Conservation (phyloP, 768 basidiomycete genomes). For the Mycena epipterygia region DNA sequence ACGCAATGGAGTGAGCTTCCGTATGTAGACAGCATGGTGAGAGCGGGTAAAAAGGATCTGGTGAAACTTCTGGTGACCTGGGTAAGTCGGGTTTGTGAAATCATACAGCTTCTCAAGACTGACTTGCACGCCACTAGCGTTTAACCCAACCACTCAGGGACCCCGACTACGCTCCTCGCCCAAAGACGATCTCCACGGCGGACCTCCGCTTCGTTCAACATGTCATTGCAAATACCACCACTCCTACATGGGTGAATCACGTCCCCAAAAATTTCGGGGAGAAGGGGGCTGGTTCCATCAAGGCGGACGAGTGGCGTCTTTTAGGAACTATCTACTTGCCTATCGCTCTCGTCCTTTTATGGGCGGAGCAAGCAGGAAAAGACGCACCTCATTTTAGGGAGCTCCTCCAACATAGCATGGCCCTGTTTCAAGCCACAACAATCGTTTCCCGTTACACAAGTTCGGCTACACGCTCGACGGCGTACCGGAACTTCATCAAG, state of each 20-base stretch:
- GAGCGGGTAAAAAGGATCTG: neutral
- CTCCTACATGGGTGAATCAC: slow-evolving; percentile 43
- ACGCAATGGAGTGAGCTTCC: neutral
- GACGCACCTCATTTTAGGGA: neutral
- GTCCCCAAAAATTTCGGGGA: slow-evolving; percentile 48
- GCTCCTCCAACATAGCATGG: slow-evolving; percentile 45
- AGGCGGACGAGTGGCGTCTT: slow-evolving; percentile 53
- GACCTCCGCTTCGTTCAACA: slow-evolving; percentile 34
- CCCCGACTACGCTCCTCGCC: slow-evolving; percentile 37
- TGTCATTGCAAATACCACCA: slow-evolving; percentile 38
- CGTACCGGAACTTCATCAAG: slow-evolving; percentile 35
- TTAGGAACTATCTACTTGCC: slow-evolving; percentile 48
- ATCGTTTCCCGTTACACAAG: slow-evolving; percentile 35
- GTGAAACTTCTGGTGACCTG: neutral
- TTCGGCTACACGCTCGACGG: slow-evolving; percentile 6
- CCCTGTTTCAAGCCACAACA: slow-evolving; percentile 42
- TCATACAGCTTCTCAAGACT: neutral
- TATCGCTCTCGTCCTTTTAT: slow-evolving; percentile 47
- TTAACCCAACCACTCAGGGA: slow-evolving; percentile 37
- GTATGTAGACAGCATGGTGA: neutral
- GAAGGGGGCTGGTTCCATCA: slow-evolving; percentile 46
- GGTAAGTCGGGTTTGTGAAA: slow-evolving; percentile 2
- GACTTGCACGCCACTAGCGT: slow-evolving; percentile 5
- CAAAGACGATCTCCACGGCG: slow-evolving; percentile 10
- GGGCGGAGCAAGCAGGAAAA: slow-evolving; percentile 39